A percentile compares a stretch with the other conserved stretches of the same genome.
Evolutionary conservation across 1,284 basidiomycete genomes (phyloP).

Genomic region (Puccinia polysora): DNA sequence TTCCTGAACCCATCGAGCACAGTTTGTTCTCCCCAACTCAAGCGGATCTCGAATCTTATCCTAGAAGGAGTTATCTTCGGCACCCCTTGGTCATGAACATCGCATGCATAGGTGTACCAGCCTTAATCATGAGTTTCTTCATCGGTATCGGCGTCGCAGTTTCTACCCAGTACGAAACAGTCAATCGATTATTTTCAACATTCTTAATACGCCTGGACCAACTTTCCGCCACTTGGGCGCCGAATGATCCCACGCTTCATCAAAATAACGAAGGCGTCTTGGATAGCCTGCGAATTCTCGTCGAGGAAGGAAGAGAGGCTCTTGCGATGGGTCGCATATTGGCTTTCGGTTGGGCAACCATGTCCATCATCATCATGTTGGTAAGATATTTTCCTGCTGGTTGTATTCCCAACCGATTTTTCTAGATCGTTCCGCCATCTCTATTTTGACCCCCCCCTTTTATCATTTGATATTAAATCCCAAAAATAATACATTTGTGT

Average conservation of each 20-base stretch:
- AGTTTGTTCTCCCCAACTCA: slow-evolving; percentile 7
- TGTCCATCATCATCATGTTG: background rate
- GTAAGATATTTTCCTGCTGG: no score
- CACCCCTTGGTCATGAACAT: background rate
- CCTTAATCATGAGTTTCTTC: background rate
- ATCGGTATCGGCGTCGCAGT: background rate
- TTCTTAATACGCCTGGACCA: background rate
- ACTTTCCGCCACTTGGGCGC: background rate
- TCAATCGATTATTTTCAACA: background rate
- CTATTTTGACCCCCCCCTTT: background rate
- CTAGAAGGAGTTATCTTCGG: background rate
- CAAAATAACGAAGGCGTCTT: background rate
- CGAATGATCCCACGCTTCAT: background rate
- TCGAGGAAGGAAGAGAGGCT: background rate
- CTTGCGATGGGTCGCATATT: background rate
- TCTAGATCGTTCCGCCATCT: no score
- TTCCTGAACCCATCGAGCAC: no score
- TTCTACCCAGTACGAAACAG: background rate
- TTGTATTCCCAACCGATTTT: no score
- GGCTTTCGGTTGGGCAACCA: slow-evolving; percentile 3
- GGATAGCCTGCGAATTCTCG: background rate
- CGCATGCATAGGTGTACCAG: slow-evolving; percentile 3
- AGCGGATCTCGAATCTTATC: background rate
- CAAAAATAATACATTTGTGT: background rate
- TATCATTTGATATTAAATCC: background rate